Base-by-base conservation (phyloP, 345 rosid genomes). In the Erucastrum elatum region DNA sequence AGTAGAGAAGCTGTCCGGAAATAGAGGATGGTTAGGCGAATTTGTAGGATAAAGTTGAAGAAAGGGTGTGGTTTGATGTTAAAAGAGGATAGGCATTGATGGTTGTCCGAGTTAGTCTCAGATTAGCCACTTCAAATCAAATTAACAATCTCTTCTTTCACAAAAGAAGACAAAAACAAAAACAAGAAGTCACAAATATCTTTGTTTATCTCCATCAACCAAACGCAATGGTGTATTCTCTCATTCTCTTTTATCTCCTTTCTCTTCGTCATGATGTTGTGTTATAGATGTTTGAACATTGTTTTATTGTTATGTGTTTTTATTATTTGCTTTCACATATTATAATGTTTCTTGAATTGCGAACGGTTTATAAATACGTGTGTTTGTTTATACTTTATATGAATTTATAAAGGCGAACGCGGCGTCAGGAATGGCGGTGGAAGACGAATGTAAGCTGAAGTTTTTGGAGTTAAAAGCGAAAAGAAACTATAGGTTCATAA, bases 401-500 rank as follows among this genome's bases (percentile, higher is more conserved):
- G 37, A 37, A 51, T 4, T 0, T 2, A 3, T 11, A n/a, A 58
- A 94, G 98, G 91, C 98, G 73, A 94, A 53, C 26, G 60, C 60
- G 0, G 60, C 60, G 60, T 53, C 60, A 16, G 60, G 60, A 53
- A 53, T 53, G 60, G 60, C 60, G 60, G 60, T 53, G 60, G 60
- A 53, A 53, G 25, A 53, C 26, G 60, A 53, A 53, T 53, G 60
- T 53, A 53, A 53, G 60, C 10, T 53, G 26, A 53, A 53, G 60
- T 53, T 53, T 53, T 53, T 53, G 60, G 60, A 53, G 60, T 4
- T 53, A 53, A 53, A 53, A 53, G 60, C 60, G 26, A 53, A 53
- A 16, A 53, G 60, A 53, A 53, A 53, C 25, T 53, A 53, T 53
- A 53, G 60, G 26, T 53, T 53, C 60, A 53, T 53, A 53, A 53